Evolutionary conservation across 1,139 yeast species (phyloP).

Genomic region (Suhomyces anneliseae): DNA sequence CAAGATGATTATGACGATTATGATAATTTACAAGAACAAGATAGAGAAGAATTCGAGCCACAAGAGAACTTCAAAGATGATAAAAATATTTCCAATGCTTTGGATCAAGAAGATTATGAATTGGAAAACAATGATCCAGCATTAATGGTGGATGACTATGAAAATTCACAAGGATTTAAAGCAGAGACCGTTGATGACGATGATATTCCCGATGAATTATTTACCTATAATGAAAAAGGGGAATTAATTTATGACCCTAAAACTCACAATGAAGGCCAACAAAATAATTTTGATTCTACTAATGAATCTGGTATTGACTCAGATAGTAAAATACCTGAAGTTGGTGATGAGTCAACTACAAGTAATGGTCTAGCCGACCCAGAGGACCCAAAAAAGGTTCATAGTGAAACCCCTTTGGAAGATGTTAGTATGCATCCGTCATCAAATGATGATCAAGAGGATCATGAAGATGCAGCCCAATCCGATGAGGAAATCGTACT

Average conservation of each 20-base stretch:
- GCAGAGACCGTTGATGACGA: constrained; percentile 1
- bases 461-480: not conserved
- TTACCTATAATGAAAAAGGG: constrained; percentile 19
- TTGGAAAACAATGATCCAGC: too few species aligned
- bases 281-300: not conserved
- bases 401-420: too few species aligned
- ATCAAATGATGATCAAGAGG: not conserved
- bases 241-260: constrained; percentile 24
- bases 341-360: not conserved
- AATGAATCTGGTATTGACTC: not conserved
- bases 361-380: not conserved
- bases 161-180: not conserved
- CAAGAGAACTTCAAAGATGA: not conserved
- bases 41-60: not conserved
- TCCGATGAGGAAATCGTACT: not conserved
- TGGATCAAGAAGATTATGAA: too few species aligned
- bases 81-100: too few species aligned
- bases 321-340: not conserved
- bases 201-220: constrained; percentile 18
- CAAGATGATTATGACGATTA: not conserved
- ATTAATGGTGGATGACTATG: not conserved
- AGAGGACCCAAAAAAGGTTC: too few species aligned
- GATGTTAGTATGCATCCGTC: not conserved
- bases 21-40: not conserved
- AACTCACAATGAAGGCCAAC: not conserved